Evolutionary conservation across 2,329 filamentous ascomycete species (phyloP).

Genomic region (Aureobasidium melanogenum): DNA sequence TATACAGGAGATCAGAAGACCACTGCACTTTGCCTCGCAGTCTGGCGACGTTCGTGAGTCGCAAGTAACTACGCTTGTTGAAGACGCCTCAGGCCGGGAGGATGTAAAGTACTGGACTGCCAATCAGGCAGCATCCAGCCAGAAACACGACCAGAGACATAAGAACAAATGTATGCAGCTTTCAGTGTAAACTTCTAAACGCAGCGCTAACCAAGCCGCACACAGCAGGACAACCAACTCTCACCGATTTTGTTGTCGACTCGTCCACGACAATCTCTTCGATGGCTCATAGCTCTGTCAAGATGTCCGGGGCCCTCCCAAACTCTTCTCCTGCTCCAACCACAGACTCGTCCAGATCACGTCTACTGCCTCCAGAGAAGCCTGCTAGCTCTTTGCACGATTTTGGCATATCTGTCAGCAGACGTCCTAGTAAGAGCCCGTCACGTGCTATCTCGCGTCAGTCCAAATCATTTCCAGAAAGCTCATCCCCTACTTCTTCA

Average conservation of each 20-base stretch:
- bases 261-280: not conserved
- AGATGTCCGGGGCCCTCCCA: slow-evolving; percentile 20
- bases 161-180: not conserved
- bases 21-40: slow-evolving; percentile 10
- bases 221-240: not conserved
- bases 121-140: not conserved
- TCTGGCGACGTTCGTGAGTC: not conserved
- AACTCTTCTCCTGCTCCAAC: not conserved
- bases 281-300: not conserved
- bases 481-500: not conserved
- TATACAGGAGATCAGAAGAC: slow-evolving; percentile 11
- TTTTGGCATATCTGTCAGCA: not conserved
- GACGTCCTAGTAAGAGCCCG: not conserved
- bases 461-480: not conserved
- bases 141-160: not conserved
- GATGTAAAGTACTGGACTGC: not conserved
- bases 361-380: not conserved
- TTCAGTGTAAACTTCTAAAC: not conserved
- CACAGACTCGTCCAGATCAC: not conserved
- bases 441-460: not conserved
- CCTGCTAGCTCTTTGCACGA: not conserved
- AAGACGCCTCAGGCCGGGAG: not conserved
- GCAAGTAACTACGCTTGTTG: slow-evolving; percentile 5
- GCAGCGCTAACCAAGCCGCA: not conserved
- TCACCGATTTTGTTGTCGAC: not conserved